Conservation (phyloP, 805 yeast genomes). For the Spencermartinsiella europaea region DNA sequence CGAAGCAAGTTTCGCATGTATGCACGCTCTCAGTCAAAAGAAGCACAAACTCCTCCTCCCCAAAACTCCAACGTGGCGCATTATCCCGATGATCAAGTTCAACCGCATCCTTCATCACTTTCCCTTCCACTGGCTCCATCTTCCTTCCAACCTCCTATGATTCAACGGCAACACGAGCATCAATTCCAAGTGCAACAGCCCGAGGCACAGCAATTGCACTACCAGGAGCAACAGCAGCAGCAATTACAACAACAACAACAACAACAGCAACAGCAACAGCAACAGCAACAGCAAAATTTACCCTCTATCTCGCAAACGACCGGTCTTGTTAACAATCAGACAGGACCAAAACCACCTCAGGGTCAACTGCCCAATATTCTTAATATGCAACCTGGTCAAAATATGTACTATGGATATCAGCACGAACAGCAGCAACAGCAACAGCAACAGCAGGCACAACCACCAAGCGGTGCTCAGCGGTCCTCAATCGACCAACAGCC, state of each 20-base stretch:
- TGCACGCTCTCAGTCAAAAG: no score
- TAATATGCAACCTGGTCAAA: neutral
- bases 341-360: no score
- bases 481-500: conserved; percentile 7
- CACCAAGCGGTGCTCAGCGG: conserved; percentile 11
- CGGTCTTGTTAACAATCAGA: no score
- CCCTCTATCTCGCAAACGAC: neutral
- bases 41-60: no score
- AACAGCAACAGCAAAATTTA: conserved; percentile 10
- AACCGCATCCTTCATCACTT: no score
- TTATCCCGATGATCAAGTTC: no score
- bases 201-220: conserved; percentile 3
- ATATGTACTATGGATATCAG: neutral
- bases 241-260: conserved; percentile 17
- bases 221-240: conserved; percentile 11
- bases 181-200: conserved; percentile 7
- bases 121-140: neutral
- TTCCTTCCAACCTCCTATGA: neutral
- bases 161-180: conserved; percentile 6
- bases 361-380: neutral
- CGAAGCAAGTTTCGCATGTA: no score
- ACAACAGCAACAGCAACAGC: conserved; percentile 13
- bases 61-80: no score
- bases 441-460: conserved; percentile 12
- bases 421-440: conserved; percentile 7